Evolutionary conservation across 768 basidiomycete genomes (phyloP), one percentile per base, ranked within the genome.

Genomic region (Clitopilus hobsonii): DNA sequence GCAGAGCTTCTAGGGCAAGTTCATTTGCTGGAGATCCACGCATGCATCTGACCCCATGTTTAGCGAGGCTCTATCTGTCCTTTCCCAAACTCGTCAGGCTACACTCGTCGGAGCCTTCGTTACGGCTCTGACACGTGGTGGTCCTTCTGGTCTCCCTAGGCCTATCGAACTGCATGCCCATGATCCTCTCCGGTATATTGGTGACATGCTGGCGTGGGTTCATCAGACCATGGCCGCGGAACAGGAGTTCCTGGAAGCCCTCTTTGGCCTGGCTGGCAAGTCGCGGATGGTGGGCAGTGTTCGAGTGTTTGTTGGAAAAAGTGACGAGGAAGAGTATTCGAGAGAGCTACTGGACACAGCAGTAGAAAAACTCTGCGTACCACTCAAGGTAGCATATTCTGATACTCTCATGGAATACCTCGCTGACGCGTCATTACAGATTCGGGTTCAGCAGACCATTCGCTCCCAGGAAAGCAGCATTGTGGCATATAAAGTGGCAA

Each of bases 181-280:
- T 62, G 97, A 99, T 67, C 96, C 97, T 0, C 80, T 94, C 60
- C 85, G 96, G 27, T 99, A 99, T 66, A 85, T 96, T 13, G 97
- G 97, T 13, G 96, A 98, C 70, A 98, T 98, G 91, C 84, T 98
- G 6, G 96, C 95, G 0, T 98, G 96, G 96, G 86, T 98, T 0
- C 96, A 99, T 69, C 96, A 98, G 58, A 83, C 89, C 0, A 93
- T 97, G 57, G 97, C 97, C 0, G 90, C 90, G 1, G 97, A 99
- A 65, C 87, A 87, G 41, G 97, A 98, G 71, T 94, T 95, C 62
- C 78, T 99, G 20, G 94, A 98, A 63, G 78, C 84, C 28, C 69
- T 98, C 23, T 98, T 98, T 58, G 88, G 82, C 5, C 63, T 94
- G 50, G 80, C 77, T 51, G 76, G 73, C 32, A 82, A 85, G 53